These are phyloP conservation scores for Corniculantispora saksenae DNA, from an alignment of 2,329 filamentous ascomycete species.

Conservation along the genomic window DNA sequence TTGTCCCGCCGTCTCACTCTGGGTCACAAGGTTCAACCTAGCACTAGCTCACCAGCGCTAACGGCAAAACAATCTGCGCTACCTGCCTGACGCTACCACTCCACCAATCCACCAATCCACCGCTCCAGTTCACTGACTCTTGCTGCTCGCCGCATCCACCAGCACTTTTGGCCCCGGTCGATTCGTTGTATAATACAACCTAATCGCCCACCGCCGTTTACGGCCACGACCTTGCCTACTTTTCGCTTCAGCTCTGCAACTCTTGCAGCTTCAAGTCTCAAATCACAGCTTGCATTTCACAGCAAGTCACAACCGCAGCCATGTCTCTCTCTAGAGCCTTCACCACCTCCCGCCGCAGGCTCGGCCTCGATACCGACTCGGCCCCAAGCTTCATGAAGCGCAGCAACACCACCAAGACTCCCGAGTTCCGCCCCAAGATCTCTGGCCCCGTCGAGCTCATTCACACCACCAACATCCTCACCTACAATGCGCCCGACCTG, in stretches of 20 bases:
- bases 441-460: slow-evolving; percentile 84
- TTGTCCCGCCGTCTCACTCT: slow-evolving; percentile 15
- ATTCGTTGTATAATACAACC: slow-evolving; percentile 14
- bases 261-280: too few species aligned
- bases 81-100: neutral
- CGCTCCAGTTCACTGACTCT: neutral
- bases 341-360: slow-evolving; percentile 66
- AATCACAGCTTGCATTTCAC: too few species aligned
- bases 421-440: slow-evolving; percentile 66
- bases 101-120: slow-evolving; percentile 4
- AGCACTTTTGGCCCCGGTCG: neutral
- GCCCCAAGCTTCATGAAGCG: slow-evolving; percentile 39
- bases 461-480: slow-evolving; percentile 94
- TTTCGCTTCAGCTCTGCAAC: neutral
- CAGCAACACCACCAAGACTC: slow-evolving; percentile 53
- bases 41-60: slow-evolving; percentile 4
- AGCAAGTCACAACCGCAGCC: too few species aligned
- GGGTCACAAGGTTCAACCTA: slow-evolving; percentile 16
- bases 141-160: neutral
- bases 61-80: neutral
- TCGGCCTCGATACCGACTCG: slow-evolving; percentile 49
- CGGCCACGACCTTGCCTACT: neutral
- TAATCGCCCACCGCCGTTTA: slow-evolving; percentile 7
- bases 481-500: slow-evolving; percentile 90
- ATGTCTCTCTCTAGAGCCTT: slow-evolving; percentile 70